Percentiles rank a stretch among this genome's conserved stretches.
phyloP scores from a whole-genome alignment of 345 rosid genomes.

The Populus tremula region DNA sequence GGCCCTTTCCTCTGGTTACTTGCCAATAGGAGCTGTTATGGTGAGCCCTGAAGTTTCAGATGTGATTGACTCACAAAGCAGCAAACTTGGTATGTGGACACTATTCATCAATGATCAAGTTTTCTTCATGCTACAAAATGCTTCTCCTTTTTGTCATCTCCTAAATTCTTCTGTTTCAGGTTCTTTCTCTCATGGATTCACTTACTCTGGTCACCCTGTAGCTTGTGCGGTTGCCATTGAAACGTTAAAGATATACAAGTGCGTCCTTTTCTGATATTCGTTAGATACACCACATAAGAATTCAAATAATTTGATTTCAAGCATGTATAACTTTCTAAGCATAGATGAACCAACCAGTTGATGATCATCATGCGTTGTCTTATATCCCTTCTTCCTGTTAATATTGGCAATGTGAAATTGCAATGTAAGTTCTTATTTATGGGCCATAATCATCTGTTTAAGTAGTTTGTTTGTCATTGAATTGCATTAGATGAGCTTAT shows the following conservation, averaged over 20 bases:
- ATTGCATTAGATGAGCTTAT: not conserved
- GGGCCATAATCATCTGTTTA: not conserved
- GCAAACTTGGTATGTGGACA: constrained; percentile 67
- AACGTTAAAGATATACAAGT: constrained; percentile 73
- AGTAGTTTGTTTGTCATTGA: not conserved
- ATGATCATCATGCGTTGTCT: not conserved
- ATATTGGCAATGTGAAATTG: not conserved
- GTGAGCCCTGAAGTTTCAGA: constrained; percentile 82
- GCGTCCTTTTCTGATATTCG: constrained; percentile 13
- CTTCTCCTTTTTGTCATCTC: not conserved
- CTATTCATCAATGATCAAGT: not conserved
- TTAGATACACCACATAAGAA: not conserved
- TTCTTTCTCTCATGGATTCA: constrained; percentile 84
- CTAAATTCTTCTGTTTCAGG: constrained; percentile 44
- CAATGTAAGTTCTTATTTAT: not conserved
- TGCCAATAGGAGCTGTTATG: constrained; percentile 94
- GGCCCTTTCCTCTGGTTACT: constrained; percentile 92
- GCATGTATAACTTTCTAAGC: not conserved
- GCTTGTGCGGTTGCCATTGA: constrained; percentile 89
- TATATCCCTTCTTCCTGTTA: not conserved
- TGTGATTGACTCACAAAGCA: constrained; percentile 89
- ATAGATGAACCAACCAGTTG: not conserved
- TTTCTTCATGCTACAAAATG: not conserved
- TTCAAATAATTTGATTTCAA: not conserved
- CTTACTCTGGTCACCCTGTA: constrained; percentile 96